Percentiles rank a stretch among this genome's conserved stretches.
Conservation (phyloP, 2,329 filamentous ascomycete species). For the Aureobasidium sp. region DNA sequence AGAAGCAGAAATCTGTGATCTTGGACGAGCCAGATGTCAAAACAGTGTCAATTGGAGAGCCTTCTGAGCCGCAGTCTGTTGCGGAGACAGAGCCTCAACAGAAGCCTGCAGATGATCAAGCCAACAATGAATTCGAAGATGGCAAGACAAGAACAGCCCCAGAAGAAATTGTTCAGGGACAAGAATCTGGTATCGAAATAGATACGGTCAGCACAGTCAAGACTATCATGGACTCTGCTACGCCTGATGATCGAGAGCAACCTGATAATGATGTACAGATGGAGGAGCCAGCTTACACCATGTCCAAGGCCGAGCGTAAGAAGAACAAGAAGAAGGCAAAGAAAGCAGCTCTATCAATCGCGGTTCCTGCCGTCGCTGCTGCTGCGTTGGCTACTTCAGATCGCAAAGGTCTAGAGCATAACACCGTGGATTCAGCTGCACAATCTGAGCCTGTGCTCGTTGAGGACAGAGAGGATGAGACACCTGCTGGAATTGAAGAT, state of each 20-base stretch:
- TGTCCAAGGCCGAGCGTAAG: slow-evolving; percentile 17
- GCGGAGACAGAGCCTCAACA: background rate
- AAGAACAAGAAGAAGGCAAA: slow-evolving; percentile 27
- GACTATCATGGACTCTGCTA: background rate
- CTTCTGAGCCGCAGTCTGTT: background rate
- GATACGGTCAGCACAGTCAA: background rate
- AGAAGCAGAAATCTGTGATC: slow-evolving; percentile 14
- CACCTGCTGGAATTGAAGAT: too few species aligned
- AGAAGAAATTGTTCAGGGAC: background rate
- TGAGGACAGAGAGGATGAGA: background rate
- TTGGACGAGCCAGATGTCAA: background rate
- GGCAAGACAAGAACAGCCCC: background rate
- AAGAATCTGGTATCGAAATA: background rate
- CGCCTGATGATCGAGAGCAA: background rate
- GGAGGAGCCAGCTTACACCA: background rate
- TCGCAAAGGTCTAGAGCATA: background rate
- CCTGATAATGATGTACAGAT: background rate
- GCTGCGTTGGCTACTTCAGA: background rate
- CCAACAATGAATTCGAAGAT: background rate
- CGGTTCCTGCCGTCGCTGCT: background rate
- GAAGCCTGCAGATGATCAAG: background rate
- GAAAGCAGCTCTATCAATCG: slow-evolving; percentile 14
- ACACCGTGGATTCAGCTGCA: background rate
- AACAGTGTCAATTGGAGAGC: background rate
- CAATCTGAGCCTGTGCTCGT: background rate